Evolutionary conservation across 179 eudicot species (phyloP).

Genomic region (Pouteria campechiana): DNA sequence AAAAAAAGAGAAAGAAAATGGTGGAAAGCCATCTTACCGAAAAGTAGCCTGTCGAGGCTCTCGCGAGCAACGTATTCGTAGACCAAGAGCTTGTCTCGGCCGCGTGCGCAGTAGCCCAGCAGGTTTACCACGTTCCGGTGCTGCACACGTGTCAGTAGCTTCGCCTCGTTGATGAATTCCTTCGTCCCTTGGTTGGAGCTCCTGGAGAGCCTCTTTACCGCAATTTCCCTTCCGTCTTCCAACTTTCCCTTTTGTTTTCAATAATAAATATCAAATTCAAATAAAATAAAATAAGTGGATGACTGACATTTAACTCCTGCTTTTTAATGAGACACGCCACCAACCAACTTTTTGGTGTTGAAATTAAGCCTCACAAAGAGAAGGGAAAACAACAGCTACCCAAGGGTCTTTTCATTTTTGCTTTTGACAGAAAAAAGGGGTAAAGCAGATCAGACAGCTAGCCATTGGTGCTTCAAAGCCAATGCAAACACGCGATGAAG

Average conservation of each 20-base stretch:
- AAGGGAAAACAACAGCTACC: too few species aligned
- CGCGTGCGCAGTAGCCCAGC: conserved; percentile 71
- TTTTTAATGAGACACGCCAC: too few species aligned
- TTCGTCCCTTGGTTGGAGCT: conserved; percentile 67
- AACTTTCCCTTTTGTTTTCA: conserved; percentile 54
- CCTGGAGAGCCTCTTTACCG: conserved; percentile 72
- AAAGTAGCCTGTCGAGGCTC: conserved; percentile 88
- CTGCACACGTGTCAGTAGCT: conserved; percentile 70
- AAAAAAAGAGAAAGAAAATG: not conserved
- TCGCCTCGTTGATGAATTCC: conserved; percentile 85
- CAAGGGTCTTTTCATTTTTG: too few species aligned
- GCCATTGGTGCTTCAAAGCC: not conserved
- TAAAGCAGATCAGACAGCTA: too few species aligned
- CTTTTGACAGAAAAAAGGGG: too few species aligned
- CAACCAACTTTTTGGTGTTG: too few species aligned
- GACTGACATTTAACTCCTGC: not conserved
- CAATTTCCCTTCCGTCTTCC: conserved; percentile 73
- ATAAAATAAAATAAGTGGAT: not conserved
- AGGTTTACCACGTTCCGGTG: conserved; percentile 85
- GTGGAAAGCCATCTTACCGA: conserved; percentile 54
- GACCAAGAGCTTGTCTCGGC: conserved; percentile 67
- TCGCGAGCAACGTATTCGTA: conserved; percentile 75
- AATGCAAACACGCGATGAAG: not conserved
- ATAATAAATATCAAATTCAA: conserved; percentile 2
- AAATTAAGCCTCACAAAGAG: too few species aligned